Evolutionary conservation across 2,329 filamentous ascomycete genomes (phyloP).

Genomic region (Ophiostoma piceae): DNA sequence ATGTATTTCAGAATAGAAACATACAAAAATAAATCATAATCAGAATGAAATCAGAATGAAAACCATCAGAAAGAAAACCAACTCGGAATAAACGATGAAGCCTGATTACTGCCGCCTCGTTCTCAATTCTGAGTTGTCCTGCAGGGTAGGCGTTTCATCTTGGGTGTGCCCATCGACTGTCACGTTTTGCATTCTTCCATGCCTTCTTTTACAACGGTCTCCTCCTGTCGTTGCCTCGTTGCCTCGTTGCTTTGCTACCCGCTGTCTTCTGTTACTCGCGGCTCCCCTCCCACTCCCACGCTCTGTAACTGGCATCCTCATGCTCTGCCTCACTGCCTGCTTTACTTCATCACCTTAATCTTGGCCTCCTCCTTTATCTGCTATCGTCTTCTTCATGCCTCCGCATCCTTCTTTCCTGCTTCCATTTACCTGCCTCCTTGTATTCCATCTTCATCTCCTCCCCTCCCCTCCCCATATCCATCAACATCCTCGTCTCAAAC

Average conservation of each 20-base stretch:
- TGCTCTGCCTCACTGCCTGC: not conserved
- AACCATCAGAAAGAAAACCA: no score
- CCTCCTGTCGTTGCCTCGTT: slow-evolving; percentile 30
- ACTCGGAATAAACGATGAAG: no score
- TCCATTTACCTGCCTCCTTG: not conserved
- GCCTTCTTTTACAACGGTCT: not conserved
- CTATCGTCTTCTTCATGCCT: not conserved
- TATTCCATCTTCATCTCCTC: not conserved
- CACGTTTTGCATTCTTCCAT: slow-evolving; percentile 36
- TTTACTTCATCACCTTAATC: not conserved
- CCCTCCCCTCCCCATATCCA: not conserved
- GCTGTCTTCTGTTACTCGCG: not conserved
- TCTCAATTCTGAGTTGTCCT: slow-evolving; percentile 32
- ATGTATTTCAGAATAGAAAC: no score
- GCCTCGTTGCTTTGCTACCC: slow-evolving; percentile 34
- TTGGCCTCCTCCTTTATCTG: not conserved
- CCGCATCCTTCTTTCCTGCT: not conserved
- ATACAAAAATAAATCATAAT: no score
- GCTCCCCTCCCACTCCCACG: not conserved
- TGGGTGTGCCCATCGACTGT: slow-evolving; percentile 37
- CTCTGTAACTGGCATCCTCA: not conserved
- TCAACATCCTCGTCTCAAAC: not conserved
- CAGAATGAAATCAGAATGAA: no score
- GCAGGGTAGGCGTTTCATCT: slow-evolving; percentile 45
- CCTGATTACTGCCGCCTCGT: slow-evolving; percentile 34